Evolutionary conservation across 495 filamentous ascomycete species (phyloP), one percentile per base, ranked within the genome.

Genomic region (Elaphomyces granulatus): DNA sequence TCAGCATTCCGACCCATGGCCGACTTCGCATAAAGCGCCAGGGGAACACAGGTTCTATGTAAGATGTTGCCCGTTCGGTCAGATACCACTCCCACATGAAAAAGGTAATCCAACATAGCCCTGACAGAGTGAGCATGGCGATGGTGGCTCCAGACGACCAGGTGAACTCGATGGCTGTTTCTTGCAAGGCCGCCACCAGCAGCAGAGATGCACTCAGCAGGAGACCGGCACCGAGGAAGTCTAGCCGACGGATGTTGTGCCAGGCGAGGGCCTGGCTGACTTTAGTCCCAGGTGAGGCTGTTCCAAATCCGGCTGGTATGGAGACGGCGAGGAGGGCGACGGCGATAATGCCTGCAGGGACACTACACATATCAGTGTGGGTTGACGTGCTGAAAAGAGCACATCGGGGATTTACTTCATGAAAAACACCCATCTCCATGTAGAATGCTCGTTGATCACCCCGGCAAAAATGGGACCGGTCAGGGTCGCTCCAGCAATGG

Each of bases 111-210:
- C 18, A 66, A 32, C 15, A 45, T 19, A 36, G 19, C 20, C 23
- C 46, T 10, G 47, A 38, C 30, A 61, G 37, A 1, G 59, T 57
- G 28, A 46, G 39, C 7, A 51, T 59, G 20, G 56, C 61, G 55
- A 67, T 41, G 8, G 67, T 48, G n/a, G 49, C 51, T 0, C 53
- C 57, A 4, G 57, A 2, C 50, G 45, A 3, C 70, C 52, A 20
- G 48, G 51, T 2, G 63, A 32, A 2, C 59, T 60, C 17, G 64
- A 55, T 32, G 54, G 68, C 71, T 15, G 52, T 66, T 37, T 74
- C 58, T 43, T 77, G 66, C 12, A 76, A 56, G 1, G 63, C 50
- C 44, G 71, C 72, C 0, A 75, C 62, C 0, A 74, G 37, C 2
- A 77, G 52, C 14, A 68, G 53, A 8, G 68, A 68, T n/a, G 63